phyloP scores from a whole-genome alignment of 1,284 basidiomycete genomes.

The Sporisorium iseilematis-ciliati region DNA sequence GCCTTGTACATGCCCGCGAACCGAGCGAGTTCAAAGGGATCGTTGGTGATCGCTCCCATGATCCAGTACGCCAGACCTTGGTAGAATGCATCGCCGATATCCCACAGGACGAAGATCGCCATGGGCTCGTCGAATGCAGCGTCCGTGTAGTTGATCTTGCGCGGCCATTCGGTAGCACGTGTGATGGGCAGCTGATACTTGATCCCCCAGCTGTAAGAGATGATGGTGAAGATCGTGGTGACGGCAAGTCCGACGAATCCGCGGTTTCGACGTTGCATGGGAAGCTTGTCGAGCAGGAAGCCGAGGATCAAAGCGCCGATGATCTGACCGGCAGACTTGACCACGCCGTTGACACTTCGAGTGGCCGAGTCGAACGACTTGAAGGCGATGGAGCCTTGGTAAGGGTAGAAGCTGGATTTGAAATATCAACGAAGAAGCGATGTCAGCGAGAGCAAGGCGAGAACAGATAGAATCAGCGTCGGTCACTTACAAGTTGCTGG shows the following conservation, averaged over 20 bases:
- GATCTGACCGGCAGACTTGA: slow-evolving; percentile 36
- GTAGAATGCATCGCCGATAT: slow-evolving; percentile 42
- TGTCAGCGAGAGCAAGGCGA: background rate
- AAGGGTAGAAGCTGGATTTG: slow-evolving; percentile 45
- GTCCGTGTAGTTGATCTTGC: slow-evolving; percentile 39
- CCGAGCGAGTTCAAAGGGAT: slow-evolving; percentile 57
- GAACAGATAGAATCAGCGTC: too few species aligned
- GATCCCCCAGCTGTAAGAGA: slow-evolving; percentile 42
- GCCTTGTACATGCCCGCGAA: slow-evolving; percentile 58
- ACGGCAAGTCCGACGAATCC: slow-evolving; percentile 26
- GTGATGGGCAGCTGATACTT: slow-evolving; percentile 49
- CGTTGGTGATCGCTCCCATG: slow-evolving; percentile 60
- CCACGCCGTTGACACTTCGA: slow-evolving; percentile 32
- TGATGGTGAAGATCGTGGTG: slow-evolving; percentile 25
- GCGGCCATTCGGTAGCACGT: slow-evolving; percentile 25
- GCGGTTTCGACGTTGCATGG: slow-evolving; percentile 39
- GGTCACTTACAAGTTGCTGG: slow-evolving; percentile 26
- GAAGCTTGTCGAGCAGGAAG: slow-evolving; percentile 44
- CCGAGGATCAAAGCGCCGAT: slow-evolving; percentile 34
- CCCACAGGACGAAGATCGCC: slow-evolving; percentile 36
- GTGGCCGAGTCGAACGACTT: slow-evolving; percentile 25
- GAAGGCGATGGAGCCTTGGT: slow-evolving; percentile 47
- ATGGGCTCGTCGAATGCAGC: slow-evolving; percentile 35
- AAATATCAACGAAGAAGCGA: background rate
- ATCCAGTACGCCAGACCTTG: slow-evolving; percentile 54